phyloP scores from a whole-genome alignment of 2,329 filamentous ascomycete species.

The Aspergillus sp. region DNA sequence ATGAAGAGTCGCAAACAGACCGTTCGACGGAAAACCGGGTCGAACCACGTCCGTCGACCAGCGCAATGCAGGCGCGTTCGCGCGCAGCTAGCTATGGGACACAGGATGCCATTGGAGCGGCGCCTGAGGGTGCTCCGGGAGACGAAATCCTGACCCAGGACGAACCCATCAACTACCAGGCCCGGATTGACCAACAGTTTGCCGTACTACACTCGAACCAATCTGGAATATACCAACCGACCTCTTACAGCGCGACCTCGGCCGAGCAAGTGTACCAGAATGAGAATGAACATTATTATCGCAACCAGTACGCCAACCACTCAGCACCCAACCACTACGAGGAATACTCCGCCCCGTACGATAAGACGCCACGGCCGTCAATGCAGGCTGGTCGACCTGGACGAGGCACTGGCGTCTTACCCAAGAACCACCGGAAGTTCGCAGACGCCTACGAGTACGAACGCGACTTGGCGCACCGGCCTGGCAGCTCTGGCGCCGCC shows the following conservation, averaged over 20 bases:
- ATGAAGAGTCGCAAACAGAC: slow-evolving; percentile 42
- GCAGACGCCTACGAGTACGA: slow-evolving; percentile 84
- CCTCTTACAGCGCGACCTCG: slow-evolving; percentile 31
- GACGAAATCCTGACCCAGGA: slow-evolving; percentile 27
- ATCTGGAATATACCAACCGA: slow-evolving; percentile 31
- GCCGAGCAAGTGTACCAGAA: slow-evolving; percentile 36
- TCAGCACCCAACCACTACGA: slow-evolving; percentile 49
- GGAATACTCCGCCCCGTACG: slow-evolving; percentile 48
- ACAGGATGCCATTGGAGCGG: slow-evolving; percentile 33
- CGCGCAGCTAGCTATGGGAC: slow-evolving; percentile 37
- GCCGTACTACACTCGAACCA: slow-evolving; percentile 40
- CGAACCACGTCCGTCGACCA: slow-evolving; percentile 40
- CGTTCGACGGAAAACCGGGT: slow-evolving; percentile 34
- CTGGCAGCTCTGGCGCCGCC: slow-evolving; percentile 82
- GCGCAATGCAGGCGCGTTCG: slow-evolving; percentile 29
- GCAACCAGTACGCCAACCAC: slow-evolving; percentile 33
- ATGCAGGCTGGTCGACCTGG: slow-evolving; percentile 41
- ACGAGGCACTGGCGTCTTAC: slow-evolving; percentile 62
- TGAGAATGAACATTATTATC: slow-evolving; percentile 33
- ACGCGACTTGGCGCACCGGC: slow-evolving; percentile 60
- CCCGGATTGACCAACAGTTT: slow-evolving; percentile 46
- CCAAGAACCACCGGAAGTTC: slow-evolving; percentile 85
- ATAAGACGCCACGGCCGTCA: slow-evolving; percentile 45
- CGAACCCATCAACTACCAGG: slow-evolving; percentile 41
- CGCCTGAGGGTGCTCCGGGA: slow-evolving; percentile 29